phyloP scores from a whole-genome alignment of 2,329 filamentous ascomycete species.

The Fusarium devonianum region DNA sequence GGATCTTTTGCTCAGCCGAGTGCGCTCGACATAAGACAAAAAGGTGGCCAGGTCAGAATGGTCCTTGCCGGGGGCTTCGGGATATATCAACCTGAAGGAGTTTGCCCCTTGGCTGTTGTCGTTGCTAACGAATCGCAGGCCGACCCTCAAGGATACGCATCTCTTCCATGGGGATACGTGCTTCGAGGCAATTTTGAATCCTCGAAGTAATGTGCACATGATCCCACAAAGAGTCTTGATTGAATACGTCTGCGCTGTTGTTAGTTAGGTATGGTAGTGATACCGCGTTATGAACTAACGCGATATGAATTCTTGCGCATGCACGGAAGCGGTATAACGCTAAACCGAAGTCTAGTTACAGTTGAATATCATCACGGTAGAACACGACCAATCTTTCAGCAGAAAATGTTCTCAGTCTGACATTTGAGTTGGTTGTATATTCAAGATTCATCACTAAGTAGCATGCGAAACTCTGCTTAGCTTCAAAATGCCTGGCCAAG shows the following conservation, averaged over 20 bases:
- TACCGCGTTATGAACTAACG: too few relatives aligned
- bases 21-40: constrained; percentile 66
- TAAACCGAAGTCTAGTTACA: too few relatives aligned
- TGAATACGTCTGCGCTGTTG: neutral
- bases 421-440: too few relatives aligned
- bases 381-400: too few relatives aligned
- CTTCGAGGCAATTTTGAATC: constrained; percentile 8
- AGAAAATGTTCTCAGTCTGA: too few relatives aligned
- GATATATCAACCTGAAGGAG: constrained; percentile 47
- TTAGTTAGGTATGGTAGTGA: too few relatives aligned
- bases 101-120: constrained; percentile 3
- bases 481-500: neutral
- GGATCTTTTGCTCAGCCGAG: constrained; percentile 60
- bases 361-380: neutral
- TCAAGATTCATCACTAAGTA: too few relatives aligned
- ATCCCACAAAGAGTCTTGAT: constrained; percentile 14
- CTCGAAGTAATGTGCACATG: constrained; percentile 22
- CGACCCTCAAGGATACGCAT: neutral
- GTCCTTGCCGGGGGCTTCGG: constrained; percentile 54
- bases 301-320: constrained; percentile 11
- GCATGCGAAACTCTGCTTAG: too few relatives aligned
- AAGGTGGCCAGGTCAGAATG: constrained; percentile 73
- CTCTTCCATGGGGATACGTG: neutral
- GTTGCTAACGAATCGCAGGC: constrained; percentile 16
- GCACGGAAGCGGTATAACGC: constrained; percentile 23